phyloP scores from a whole-genome alignment of 1,284 basidiomycete genomes.

The Apiotrichum gamsii region DNA sequence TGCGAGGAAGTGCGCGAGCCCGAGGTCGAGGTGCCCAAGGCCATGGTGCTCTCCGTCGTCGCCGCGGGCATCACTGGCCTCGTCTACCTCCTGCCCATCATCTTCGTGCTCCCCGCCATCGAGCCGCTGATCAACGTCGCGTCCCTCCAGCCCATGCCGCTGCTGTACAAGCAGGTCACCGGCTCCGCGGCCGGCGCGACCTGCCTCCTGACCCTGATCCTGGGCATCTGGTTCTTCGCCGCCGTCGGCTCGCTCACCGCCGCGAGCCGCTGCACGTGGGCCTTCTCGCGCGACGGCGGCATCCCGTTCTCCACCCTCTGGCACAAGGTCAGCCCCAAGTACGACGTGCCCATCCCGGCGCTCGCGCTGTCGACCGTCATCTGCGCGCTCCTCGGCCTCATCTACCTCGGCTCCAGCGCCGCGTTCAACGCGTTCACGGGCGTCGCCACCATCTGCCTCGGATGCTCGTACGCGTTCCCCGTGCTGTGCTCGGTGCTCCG shows the following conservation, averaged over 20 bases:
- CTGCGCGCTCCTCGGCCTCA: constrained; percentile 47
- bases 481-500: constrained; percentile 44
- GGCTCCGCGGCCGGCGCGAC: constrained; percentile 48
- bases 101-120: constrained; percentile 48
- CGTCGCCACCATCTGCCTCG: constrained; percentile 40
- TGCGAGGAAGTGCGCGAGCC: constrained; percentile 48
- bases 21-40: constrained; percentile 42
- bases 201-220: constrained; percentile 41
- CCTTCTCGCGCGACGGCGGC: constrained; percentile 49
- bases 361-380: constrained; percentile 45
- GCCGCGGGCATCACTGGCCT: constrained; percentile 50
- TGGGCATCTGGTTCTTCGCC: constrained; percentile 50
- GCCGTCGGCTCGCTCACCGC: constrained; percentile 48
- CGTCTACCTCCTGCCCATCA: constrained; percentile 48
- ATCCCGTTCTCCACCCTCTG: constrained; percentile 43
- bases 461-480: constrained; percentile 44
- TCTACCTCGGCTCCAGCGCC: constrained; percentile 43
- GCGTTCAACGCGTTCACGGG: constrained; percentile 45
- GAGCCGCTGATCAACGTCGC: constrained; percentile 43
- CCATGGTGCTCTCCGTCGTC: constrained; percentile 48
- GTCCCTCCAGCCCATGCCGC: constrained; percentile 48
- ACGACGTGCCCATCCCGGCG: constrained; percentile 47
- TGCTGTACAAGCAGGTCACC: constrained; percentile 49
- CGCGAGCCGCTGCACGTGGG: constrained; percentile 18
- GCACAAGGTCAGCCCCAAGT: constrained; percentile 37